Conservation (phyloP, 257 asterid genomes). For the Orobanche coerulescens region DNA sequence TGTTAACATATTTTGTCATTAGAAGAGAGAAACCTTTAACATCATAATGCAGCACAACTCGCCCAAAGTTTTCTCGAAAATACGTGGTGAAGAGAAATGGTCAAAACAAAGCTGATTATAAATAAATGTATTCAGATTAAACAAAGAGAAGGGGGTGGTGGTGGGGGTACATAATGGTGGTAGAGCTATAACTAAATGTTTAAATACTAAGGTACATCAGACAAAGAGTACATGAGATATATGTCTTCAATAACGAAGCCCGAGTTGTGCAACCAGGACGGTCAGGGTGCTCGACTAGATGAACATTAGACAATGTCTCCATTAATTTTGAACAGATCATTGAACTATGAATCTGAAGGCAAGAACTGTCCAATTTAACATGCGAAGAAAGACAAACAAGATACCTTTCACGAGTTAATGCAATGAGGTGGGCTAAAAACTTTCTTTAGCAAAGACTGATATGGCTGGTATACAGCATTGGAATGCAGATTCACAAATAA, state of each 20-base stretch:
- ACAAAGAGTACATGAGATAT: not conserved
- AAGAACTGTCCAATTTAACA: not conserved
- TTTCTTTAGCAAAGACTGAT: constrained; percentile 6
- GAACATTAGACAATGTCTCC: constrained; percentile 3
- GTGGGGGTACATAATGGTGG: not conserved
- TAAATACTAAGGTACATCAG: not conserved
- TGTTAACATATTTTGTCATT: not conserved
- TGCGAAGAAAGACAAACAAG: not conserved
- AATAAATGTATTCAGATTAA: not conserved
- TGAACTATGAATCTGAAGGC: constrained; percentile 9
- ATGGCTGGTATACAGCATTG: not conserved
- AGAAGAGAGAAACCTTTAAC: not conserved
- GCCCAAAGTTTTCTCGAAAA: not conserved
- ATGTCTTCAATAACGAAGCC: not conserved
- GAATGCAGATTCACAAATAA: not conserved
- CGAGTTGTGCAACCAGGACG: not conserved
- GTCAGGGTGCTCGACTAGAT: not conserved
- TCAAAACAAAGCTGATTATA: not conserved
- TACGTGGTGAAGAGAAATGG: not conserved
- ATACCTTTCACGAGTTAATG: not conserved
- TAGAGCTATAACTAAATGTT: not conserved
- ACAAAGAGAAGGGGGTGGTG: not conserved
- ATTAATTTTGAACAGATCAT: not conserved
- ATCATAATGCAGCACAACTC: not conserved
- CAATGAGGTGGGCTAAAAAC: constrained; percentile 9